phyloP scores from a whole-genome alignment of 805 yeast species.

The Metschnikowia colocasiae region DNA sequence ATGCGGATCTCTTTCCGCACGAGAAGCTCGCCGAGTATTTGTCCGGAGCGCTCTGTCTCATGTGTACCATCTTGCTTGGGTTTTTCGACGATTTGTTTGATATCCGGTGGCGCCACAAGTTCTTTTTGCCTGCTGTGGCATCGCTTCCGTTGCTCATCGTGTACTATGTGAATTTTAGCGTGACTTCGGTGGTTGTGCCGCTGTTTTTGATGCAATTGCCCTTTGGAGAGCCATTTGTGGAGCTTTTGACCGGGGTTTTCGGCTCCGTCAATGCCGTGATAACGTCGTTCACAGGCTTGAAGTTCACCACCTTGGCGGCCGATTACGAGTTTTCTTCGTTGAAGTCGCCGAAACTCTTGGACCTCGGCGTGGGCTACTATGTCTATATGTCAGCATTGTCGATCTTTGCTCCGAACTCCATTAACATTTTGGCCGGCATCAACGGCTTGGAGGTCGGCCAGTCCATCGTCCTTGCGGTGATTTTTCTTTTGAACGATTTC shows the following conservation, averaged over 20 bases:
- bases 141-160: slow-evolving; percentile 87
- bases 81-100: slow-evolving; percentile 93
- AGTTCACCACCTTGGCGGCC: slow-evolving; percentile 34
- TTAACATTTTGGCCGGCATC: slow-evolving; percentile 92
- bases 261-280: slow-evolving; percentile 29
- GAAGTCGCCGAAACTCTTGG: slow-evolving; percentile 48
- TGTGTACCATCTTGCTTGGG: slow-evolving; percentile 81
- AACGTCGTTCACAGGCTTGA: slow-evolving; percentile 33
- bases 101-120: slow-evolving; percentile 95
- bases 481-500: slow-evolving; percentile 72
- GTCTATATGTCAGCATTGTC: slow-evolving; percentile 87
- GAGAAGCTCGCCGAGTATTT: slow-evolving; percentile 79
- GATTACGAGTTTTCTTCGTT: slow-evolving; percentile 34
- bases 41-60: slow-evolving; percentile 78
- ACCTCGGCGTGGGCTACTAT: slow-evolving; percentile 79
- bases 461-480: slow-evolving; percentile 68
- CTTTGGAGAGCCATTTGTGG: slow-evolving; percentile 26
- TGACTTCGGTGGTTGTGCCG: slow-evolving; percentile 84
- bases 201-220: slow-evolving; percentile 46
- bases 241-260: slow-evolving; percentile 20
- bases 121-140: slow-evolving; percentile 91
- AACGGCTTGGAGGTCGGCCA: slow-evolving; percentile 98
- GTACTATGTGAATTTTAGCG: slow-evolving; percentile 90
- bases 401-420: slow-evolving; percentile 93
- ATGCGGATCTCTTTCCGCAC: slow-evolving; percentile 61